phyloP scores from a whole-genome alignment of 2,329 filamentous ascomycete genomes.

The Fusarium azukiicola region DNA sequence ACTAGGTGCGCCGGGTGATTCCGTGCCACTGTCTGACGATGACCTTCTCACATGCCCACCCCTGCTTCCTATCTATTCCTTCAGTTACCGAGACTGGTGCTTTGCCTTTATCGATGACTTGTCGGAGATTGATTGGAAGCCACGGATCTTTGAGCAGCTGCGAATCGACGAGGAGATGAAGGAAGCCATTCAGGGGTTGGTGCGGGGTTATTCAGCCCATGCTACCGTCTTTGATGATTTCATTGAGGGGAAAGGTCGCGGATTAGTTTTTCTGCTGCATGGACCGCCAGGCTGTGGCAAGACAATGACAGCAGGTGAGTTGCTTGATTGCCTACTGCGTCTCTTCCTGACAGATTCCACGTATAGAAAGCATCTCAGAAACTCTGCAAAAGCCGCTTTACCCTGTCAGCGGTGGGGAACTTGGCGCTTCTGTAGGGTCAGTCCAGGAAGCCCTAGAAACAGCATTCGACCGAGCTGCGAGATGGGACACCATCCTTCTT shows the following conservation, averaged over 20 bases:
- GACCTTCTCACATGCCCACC: too few species aligned
- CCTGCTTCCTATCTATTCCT: too few species aligned
- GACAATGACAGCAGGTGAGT: constrained; percentile 8
- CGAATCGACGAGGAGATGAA: constrained; percentile 5
- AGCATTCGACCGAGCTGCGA: background rate
- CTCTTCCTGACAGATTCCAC: background rate
- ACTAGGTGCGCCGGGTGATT: too few species aligned
- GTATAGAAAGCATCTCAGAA: background rate
- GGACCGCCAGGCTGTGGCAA: background rate
- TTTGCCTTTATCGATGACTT: background rate
- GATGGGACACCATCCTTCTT: background rate
- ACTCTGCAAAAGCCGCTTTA: background rate
- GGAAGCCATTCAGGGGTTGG: background rate
- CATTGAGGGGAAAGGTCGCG: background rate
- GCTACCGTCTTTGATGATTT: background rate
- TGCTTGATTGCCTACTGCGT: background rate
- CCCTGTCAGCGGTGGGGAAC: background rate
- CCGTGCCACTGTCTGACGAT: too few species aligned
- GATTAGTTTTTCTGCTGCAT: background rate
- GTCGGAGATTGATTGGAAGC: background rate
- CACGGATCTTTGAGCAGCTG: background rate
- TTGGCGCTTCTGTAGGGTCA: background rate
- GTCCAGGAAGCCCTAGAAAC: background rate
- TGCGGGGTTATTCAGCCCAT: background rate
- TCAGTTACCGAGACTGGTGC: too few species aligned